A percentile compares a stretch with the other conserved stretches of the same genome.
Evolutionary conservation across 1,139 yeast genomes (phyloP).

Genomic region (Waltiozyma sp.): DNA sequence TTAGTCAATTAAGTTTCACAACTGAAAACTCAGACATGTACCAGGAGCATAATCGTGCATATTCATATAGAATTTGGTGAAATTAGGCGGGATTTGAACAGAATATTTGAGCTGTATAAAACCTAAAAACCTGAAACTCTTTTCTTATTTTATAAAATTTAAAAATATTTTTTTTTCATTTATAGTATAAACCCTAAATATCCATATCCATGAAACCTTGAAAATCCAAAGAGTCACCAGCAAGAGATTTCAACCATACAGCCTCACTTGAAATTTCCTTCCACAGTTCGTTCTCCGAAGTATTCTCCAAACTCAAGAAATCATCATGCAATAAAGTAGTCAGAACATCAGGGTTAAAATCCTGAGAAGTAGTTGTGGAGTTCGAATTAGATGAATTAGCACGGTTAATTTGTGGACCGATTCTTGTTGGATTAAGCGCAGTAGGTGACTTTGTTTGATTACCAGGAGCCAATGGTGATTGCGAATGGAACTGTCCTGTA

Average conservation of each 20-base stretch:
- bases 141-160: too few species aligned
- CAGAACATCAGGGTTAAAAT: neutral
- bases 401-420: neutral
- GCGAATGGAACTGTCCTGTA: neutral
- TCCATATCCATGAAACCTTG: conserved; percentile 17
- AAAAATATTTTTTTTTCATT: too few species aligned
- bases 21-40: too few species aligned
- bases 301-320: conserved; percentile 3
- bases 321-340: conserved; percentile 15
- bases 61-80: too few species aligned
- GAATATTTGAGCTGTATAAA: too few species aligned
- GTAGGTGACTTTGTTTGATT: neutral
- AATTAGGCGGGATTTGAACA: too few species aligned
- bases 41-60: too few species aligned
- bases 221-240: conserved; percentile 26
- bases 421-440: neutral
- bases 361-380: conserved; percentile 1
- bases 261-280: conserved; percentile 66
- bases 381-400: neutral
- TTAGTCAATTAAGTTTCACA: too few species aligned
- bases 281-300: conserved; percentile 53
- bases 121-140: too few species aligned
- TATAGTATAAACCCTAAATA: too few species aligned
- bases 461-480: neutral
- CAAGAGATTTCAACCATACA: conserved; percentile 43